Evolutionary conservation across 2,329 filamentous ascomycete genomes (phyloP).

Genomic region (Calonectria pseudoturangicola): DNA sequence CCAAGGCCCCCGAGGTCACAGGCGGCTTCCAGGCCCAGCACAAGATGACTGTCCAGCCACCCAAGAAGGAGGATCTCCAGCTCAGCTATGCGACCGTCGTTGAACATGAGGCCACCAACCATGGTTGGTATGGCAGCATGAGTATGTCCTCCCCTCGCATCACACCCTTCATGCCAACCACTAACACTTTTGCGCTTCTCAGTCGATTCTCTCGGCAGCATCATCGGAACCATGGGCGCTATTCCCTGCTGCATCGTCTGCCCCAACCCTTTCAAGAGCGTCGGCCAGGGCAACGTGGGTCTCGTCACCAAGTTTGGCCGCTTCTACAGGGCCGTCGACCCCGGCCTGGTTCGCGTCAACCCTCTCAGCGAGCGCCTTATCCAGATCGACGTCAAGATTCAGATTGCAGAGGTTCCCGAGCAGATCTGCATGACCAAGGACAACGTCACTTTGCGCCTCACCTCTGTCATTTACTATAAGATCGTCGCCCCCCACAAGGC

Average conservation of each 20-base stretch:
- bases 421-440: conserved; percentile 99
- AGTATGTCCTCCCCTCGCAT: conserved; percentile 72
- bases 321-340: conserved; percentile 97
- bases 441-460: conserved; percentile 95
- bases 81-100: conserved; percentile 82
- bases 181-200: conserved; percentile 34
- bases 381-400: conserved; percentile 98
- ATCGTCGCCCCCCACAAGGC: conserved; percentile 96
- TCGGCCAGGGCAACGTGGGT: conserved; percentile 94
- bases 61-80: conserved; percentile 88
- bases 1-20: conserved; percentile 54
- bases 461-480: conserved; percentile 99
- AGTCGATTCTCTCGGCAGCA: conserved; percentile 84
- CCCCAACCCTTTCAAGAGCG: conserved; percentile 96
- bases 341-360: conserved; percentile 97
- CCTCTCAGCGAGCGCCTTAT: conserved; percentile 92
- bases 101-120: conserved; percentile 79
- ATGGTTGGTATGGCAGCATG: conserved; percentile 94
- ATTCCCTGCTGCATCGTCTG: conserved; percentile 93
- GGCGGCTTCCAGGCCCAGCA: conserved; percentile 70
- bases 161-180: neutral
- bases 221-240: conserved; percentile 87
- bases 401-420: conserved; percentile 96
- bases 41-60: conserved; percentile 84
- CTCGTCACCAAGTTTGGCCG: conserved; percentile 96